Evolutionary conservation across 805 yeast species (phyloP).

Genomic region (Ogataea angusta): DNA sequence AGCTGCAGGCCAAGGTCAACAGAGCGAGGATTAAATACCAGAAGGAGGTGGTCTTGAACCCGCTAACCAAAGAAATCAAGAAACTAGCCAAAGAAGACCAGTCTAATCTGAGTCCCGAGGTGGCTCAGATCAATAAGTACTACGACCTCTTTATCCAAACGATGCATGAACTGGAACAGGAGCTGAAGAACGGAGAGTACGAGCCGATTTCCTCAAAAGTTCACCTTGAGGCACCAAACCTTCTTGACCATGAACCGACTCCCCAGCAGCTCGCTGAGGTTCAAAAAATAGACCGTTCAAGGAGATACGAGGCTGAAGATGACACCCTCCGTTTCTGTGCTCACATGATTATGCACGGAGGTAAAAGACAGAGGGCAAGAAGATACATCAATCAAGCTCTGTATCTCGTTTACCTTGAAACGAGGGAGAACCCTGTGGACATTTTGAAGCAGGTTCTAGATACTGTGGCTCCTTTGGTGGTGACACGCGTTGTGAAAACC

Average conservation of each 20-base stretch:
- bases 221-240: slow-evolving; percentile 15
- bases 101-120: slow-evolving; percentile 19
- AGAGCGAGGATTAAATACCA: slow-evolving; percentile 1
- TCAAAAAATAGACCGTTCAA: slow-evolving; percentile 44
- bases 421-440: slow-evolving; percentile 76
- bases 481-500: slow-evolving; percentile 71
- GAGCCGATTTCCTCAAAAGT: slow-evolving; percentile 19
- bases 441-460: slow-evolving; percentile 74
- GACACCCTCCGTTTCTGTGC: slow-evolving; percentile 75
- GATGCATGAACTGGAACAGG: slow-evolving; percentile 29
- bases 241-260: slow-evolving; percentile 52
- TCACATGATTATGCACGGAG: slow-evolving; percentile 89
- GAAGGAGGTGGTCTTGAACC: slow-evolving; percentile 6
- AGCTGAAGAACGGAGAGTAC: slow-evolving; percentile 25
- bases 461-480: slow-evolving; percentile 78
- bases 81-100: slow-evolving; percentile 24
- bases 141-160: slow-evolving; percentile 31
- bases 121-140: slow-evolving; percentile 24
- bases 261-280: slow-evolving; percentile 61
- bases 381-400: slow-evolving; percentile 71
- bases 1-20: slow-evolving; percentile 6
- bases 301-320: slow-evolving; percentile 62
- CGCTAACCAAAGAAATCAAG: slow-evolving; percentile 10
- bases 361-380: slow-evolving; percentile 79
- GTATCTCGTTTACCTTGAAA: slow-evolving; percentile 69